phyloP scores from a whole-genome alignment of 2,329 filamentous ascomycete genomes.

The Penicillium sp. region DNA sequence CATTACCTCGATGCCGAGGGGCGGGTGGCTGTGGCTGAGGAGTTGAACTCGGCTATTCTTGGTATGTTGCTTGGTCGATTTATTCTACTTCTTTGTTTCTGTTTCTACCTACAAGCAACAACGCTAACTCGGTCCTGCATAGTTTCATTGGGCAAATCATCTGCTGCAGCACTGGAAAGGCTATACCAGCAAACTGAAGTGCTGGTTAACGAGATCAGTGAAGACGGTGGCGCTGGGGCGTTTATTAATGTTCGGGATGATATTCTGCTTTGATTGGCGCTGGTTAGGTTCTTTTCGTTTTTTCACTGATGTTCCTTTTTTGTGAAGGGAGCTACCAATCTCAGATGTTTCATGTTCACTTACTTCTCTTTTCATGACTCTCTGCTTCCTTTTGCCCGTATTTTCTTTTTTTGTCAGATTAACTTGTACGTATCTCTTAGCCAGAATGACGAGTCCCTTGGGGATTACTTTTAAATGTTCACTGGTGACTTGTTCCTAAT shows the following conservation, averaged over 20 bases:
- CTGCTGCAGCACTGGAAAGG: constrained; percentile 78
- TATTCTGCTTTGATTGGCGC: constrained; percentile 36
- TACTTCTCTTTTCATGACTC: background rate
- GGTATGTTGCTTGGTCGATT: constrained; percentile 54
- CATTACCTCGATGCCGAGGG: constrained; percentile 75
- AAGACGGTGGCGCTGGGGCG: constrained; percentile 76
- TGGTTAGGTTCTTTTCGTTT: background rate
- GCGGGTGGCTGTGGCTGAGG: constrained; percentile 79
- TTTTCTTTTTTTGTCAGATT: background rate
- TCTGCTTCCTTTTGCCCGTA: background rate
- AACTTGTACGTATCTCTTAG: constrained; percentile 1
- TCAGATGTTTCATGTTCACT: background rate
- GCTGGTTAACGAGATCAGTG: constrained; percentile 76
- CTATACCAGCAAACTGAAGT: constrained; percentile 84
- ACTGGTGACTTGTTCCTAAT: background rate
- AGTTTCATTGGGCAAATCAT: constrained; percentile 91
- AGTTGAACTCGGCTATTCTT: constrained; percentile 89
- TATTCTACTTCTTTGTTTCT: constrained; percentile 3
- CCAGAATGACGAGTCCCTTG: background rate
- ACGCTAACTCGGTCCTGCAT: background rate
- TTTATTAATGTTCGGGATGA: constrained; percentile 71
- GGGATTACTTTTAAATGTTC: background rate
- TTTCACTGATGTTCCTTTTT: background rate
- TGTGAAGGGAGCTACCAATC: background rate
- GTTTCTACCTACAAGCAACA: background rate